phyloP scores from a whole-genome alignment of 305 asterid species.

The Fraxinus paxiana region DNA sequence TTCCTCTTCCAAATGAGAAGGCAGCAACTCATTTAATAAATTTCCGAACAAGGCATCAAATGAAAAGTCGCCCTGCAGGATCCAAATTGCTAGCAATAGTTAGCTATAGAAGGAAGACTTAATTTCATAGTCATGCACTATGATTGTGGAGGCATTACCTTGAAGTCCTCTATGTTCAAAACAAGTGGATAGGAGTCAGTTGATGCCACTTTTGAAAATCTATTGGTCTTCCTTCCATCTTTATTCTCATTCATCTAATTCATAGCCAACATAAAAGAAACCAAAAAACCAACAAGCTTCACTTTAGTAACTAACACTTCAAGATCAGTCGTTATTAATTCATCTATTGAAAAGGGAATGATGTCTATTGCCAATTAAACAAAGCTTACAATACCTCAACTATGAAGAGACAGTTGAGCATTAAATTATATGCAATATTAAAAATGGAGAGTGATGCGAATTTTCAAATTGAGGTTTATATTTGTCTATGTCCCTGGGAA shows the following conservation, averaged over 20 bases:
- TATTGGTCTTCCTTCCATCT: slow-evolving; percentile 51
- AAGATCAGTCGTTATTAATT: slow-evolving; percentile 15
- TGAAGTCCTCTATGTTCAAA: slow-evolving; percentile 81
- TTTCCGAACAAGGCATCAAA: slow-evolving; percentile 90
- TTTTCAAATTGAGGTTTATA: not conserved
- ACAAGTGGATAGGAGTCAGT: slow-evolving; percentile 67
- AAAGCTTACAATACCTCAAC: not conserved
- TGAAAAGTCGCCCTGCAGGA: slow-evolving; percentile 81
- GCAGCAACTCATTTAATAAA: slow-evolving; percentile 79
- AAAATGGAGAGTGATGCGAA: not conserved
- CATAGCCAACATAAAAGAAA: slow-evolving; percentile 26
- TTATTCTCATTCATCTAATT: slow-evolving; percentile 75
- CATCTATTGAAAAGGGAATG: not conserved
- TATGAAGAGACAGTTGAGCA: not conserved
- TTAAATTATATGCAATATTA: not conserved
- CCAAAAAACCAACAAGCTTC: slow-evolving; percentile 12
- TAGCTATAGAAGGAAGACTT: slow-evolving; percentile 26
- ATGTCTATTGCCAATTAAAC: not conserved
- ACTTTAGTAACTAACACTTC: not conserved
- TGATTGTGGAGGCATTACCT: slow-evolving; percentile 46
- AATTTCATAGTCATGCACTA: not conserved
- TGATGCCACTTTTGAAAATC: slow-evolving; percentile 34
- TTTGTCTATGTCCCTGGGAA: not conserved
- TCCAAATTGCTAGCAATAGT: slow-evolving; percentile 19
- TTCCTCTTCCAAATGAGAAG: slow-evolving; percentile 79